Evolutionary conservation across 306 rosid species (phyloP), one percentile per base, ranked within the genome.

Genomic region (Boehmeria nivea): DNA sequence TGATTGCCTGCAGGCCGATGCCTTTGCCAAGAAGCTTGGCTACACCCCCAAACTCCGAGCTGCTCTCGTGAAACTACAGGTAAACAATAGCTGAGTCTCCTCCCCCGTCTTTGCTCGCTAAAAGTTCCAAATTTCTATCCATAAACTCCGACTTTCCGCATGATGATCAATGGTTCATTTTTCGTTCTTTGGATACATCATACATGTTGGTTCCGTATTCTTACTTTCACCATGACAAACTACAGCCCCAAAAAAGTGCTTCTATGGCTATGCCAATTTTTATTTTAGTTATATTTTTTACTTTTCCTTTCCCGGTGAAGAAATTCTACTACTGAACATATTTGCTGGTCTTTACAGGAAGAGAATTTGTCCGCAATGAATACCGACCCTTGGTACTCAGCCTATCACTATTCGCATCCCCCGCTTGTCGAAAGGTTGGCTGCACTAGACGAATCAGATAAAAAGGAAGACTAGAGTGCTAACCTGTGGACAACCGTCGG

Each of bases 371-470:
- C 96, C 6, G 95, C 99, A 3, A 87, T 91, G 99, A 91, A 91
- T 40, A 83, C 95, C 9, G 97, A 86, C 81, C 99, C 95, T 21
- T 91, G 96, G 99, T 91, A 74, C 81, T 91, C 99, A 0, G 96
- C 99, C 5, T 91, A 87, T 72, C 99, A 91, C 85, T 91, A 87
- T 56, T 91, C 99, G 39, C 95, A 91, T 69, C 96, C 96, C 33
- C 99, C 99, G 2, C 95, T 91, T 16, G 94, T 91, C 3, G 95
- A 91, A 73, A 77, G 96, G 69, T 65, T 87, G 83, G 96, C 83
- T 26, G 95, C 87, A 12, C 71, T 87, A 0, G 96, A 87, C 60
- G 26, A 44, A 73, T 27, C 78, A 0, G 93, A 83, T 63, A 76
- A 87, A 73, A 85, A 88, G 74, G 56, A 57, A 48, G 93, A 91